A percentile compares a stretch with the other conserved stretches of the same genome.
These are phyloP conservation scores for Pythium rishiriense DNA, from an alignment of 352 stramenopile genomes.

Conservation along the genomic window DNA sequence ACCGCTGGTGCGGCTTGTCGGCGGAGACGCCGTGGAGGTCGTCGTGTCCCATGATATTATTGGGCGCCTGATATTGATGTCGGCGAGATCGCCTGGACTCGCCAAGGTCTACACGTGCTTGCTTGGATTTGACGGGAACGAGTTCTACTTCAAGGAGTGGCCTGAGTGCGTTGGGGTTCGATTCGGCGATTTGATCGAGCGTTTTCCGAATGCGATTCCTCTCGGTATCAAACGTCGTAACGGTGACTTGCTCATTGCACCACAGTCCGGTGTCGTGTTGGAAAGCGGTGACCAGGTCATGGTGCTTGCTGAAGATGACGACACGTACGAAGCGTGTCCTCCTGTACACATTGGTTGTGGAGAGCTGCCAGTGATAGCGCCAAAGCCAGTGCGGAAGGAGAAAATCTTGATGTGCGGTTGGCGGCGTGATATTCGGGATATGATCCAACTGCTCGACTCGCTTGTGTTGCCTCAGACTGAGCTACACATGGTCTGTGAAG, in stretches of 20 bases:
- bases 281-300: slow-evolving; percentile 70
- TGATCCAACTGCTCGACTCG: slow-evolving; percentile 84
- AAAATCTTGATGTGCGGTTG: slow-evolving; percentile 87
- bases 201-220: slow-evolving; percentile 81
- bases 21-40: slow-evolving; percentile 76
- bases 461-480: slow-evolving; percentile 63
- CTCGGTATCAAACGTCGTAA: slow-evolving; percentile 69
- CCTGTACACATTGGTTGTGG: slow-evolving; percentile 43
- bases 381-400: slow-evolving; percentile 40
- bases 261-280: slow-evolving; percentile 33
- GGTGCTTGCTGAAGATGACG: slow-evolving; percentile 86
- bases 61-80: slow-evolving; percentile 85
- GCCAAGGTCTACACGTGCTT: slow-evolving; percentile 63
- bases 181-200: slow-evolving; percentile 65
- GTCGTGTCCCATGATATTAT: slow-evolving; percentile 89
- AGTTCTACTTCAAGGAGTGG: slow-evolving; percentile 91
- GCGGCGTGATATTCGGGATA: slow-evolving; percentile 90
- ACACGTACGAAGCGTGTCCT: slow-evolving; percentile 76
- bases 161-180: slow-evolving; percentile 67
- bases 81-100: slow-evolving; percentile 77
- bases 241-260: slow-evolving; percentile 66
- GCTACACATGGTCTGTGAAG: slow-evolving; percentile 82
- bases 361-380: slow-evolving; percentile 26
- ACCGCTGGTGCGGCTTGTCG: slow-evolving; percentile 74
- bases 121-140: slow-evolving; percentile 85